Conservation (phyloP, 495 filamentous ascomycete species). For the Penicillium salamii region DNA sequence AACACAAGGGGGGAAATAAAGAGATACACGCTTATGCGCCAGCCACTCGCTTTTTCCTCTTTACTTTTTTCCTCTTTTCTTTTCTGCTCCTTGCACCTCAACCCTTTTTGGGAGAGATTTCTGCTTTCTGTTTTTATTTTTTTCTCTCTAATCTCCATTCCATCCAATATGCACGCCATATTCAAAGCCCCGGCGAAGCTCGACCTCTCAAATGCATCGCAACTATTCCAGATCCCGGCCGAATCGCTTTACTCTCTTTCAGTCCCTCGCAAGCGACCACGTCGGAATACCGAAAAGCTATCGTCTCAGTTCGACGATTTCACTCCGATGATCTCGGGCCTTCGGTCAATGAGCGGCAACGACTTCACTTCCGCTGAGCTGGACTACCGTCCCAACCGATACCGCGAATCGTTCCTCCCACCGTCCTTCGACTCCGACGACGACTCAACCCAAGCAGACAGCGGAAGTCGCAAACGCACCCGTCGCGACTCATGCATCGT, state of each 20-base stretch:
- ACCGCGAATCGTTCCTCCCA: constrained; percentile 40
- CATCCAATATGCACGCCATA: constrained; percentile 45
- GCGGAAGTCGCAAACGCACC: constrained; percentile 39
- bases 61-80: constrained; percentile 1
- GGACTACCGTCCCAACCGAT: constrained; percentile 46
- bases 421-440: constrained; percentile 32
- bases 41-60: constrained; percentile 1
- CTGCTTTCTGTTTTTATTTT: background rate
- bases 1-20: constrained; percentile 4
- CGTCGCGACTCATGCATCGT: constrained; percentile 34
- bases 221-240: constrained; percentile 71
- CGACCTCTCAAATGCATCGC: constrained; percentile 54
- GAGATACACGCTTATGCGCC: too few species aligned
- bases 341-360: constrained; percentile 62
- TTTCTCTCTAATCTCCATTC: constrained; percentile 4
- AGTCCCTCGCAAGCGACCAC: constrained; percentile 45
- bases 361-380: constrained; percentile 30
- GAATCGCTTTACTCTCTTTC: constrained; percentile 61
- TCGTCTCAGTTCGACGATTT: constrained; percentile 28
- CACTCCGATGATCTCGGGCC: constrained; percentile 50
- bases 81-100: constrained; percentile 3
- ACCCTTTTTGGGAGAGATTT: constrained; percentile 2
- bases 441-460: constrained; percentile 22
- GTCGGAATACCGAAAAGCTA: constrained; percentile 28
- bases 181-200: constrained; percentile 49